Conservation (phyloP, 768 basidiomycete genomes). For the Terana coerulea region DNA sequence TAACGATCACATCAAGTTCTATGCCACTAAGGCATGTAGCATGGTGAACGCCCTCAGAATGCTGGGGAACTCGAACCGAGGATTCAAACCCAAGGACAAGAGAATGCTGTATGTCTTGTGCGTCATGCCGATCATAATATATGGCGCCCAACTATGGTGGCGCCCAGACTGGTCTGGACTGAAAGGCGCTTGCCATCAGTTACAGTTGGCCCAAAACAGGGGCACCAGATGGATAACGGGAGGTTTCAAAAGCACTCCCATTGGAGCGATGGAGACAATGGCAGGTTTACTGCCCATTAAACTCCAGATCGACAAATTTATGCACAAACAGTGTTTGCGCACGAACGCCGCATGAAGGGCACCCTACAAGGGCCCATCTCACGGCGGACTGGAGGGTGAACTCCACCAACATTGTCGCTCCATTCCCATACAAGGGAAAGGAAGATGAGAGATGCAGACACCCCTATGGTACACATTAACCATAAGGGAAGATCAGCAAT, state of each 20-base stretch:
- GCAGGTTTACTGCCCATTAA: slow-evolving; percentile 17
- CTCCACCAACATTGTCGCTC: too few species aligned
- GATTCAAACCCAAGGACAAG: slow-evolving; percentile 13
- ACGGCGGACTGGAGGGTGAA: too few species aligned
- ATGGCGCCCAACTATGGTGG: slow-evolving; percentile 20
- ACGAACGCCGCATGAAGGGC: too few species aligned
- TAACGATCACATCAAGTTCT: slow-evolving; percentile 8
- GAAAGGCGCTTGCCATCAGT: slow-evolving; percentile 3
- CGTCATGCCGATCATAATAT: slow-evolving; percentile 17
- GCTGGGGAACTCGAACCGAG: slow-evolving; percentile 19
- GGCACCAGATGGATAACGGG: slow-evolving; percentile 20
- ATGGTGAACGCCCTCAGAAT: slow-evolving; percentile 7
- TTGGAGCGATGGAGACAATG: slow-evolving; percentile 14
- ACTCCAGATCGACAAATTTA: slow-evolving; percentile 11
- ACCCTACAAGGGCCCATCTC: too few species aligned
- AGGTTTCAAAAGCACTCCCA: slow-evolving; percentile 17
- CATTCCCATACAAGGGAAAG: too few species aligned
- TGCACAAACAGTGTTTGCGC: too few species aligned
- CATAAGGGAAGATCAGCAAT: too few species aligned
- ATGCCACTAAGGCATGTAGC: slow-evolving; percentile 13
- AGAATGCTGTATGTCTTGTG: slow-evolving; percentile 16
- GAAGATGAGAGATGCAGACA: too few species aligned
- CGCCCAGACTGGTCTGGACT: slow-evolving; percentile 7
- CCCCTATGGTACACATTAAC: too few species aligned
- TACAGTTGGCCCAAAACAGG: slow-evolving; percentile 14